Evolutionary conservation across 1,284 basidiomycete species (phyloP), one percentile per base, ranked within the genome.

Genomic region (Trichosporon sp.): DNA sequence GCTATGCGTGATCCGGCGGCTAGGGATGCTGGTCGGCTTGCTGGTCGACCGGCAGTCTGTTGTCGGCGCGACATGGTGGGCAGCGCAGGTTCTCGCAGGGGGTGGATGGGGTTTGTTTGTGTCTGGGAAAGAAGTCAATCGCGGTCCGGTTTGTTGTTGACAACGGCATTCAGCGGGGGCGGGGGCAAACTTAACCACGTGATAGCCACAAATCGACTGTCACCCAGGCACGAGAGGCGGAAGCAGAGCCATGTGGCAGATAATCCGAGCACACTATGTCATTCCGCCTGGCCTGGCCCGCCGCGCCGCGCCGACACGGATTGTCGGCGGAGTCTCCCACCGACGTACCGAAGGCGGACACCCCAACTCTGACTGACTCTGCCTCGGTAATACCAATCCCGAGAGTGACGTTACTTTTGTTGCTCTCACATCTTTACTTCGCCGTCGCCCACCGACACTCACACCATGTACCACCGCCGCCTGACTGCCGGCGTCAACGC

Each of bases 31-130:
- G 73, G 70, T 6, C 65, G 54, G 36, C 63, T 63, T 32, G 62
- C 68, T 31, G 64, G n/a, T 56, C 69, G 16, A 69, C 70, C 13
- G 69, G 67, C 9, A 70, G 67, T 19, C 70, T 29, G 14, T 29
- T 7, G 27, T 54, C 49, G 49, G 25, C 49, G 49, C 27, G 49
- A 54, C 49, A 54, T 54, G 25, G 49, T 29, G 16, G 40, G 36
- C 11, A 4, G 36, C 16, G 36, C 10, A 10, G 19, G 46, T 27
- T 52, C 14, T 25, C 46, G 46, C 23, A n/a, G n/a, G 21, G 7
- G 60, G 29, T 31, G 54, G 59, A 37, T 54, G 59, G 56, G 8
- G 27, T 16, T 44, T 54, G 59, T 56, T 37, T 58, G 19, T 40
- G 37, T 37, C 56, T n/a, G 34, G 11, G 25, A 40, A 32, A 61